Percentiles rank a stretch among this genome's conserved stretches.
Conservation (phyloP, 2,329 filamentous ascomycete species). For the Fusarium anguioides region DNA sequence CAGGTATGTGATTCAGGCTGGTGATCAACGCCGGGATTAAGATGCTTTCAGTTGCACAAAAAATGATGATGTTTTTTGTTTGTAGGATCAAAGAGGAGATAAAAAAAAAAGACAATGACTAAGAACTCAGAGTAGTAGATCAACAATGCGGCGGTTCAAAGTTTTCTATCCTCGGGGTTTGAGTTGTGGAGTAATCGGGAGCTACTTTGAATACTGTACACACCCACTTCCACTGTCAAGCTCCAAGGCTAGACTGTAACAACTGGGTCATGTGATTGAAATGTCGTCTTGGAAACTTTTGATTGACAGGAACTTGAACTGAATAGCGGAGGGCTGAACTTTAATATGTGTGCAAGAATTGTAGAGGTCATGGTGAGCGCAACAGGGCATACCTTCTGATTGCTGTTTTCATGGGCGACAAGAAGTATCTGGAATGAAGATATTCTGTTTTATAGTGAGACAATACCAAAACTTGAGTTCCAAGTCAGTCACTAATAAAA, state of each 20-base stretch:
- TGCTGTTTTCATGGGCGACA: neutral
- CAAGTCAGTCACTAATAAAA: neutral
- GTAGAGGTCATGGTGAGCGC: slow-evolving; percentile 27
- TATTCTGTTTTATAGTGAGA: neutral
- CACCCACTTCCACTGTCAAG: too few relatives aligned
- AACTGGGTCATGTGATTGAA: slow-evolving; percentile 41
- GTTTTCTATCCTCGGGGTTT: slow-evolving; percentile 42
- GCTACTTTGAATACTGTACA: neutral
- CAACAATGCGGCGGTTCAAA: slow-evolving; percentile 35
- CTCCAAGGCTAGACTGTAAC: slow-evolving; percentile 7
- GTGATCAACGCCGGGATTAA: slow-evolving; percentile 21
- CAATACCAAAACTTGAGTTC: neutral
- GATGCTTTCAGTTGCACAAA: slow-evolving; percentile 5
- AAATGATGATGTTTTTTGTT: neutral
- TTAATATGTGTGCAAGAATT: neutral
- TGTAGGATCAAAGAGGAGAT: neutral
- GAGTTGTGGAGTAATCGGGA: slow-evolving; percentile 39
- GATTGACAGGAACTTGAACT: slow-evolving; percentile 2
- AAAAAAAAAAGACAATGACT: slow-evolving; percentile 26
- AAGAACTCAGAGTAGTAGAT: slow-evolving; percentile 29
- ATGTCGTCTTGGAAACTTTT: slow-evolving; percentile 3
- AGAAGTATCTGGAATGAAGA: neutral
- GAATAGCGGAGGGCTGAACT: slow-evolving; percentile 27
- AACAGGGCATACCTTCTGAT: neutral
- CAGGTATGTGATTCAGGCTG: slow-evolving; percentile 39